A percentile compares a stretch with the other conserved stretches of the same genome.
Evolutionary conservation across 129 eudicot genomes (phyloP).

Genomic region (Gnaphalium uliginosum): DNA sequence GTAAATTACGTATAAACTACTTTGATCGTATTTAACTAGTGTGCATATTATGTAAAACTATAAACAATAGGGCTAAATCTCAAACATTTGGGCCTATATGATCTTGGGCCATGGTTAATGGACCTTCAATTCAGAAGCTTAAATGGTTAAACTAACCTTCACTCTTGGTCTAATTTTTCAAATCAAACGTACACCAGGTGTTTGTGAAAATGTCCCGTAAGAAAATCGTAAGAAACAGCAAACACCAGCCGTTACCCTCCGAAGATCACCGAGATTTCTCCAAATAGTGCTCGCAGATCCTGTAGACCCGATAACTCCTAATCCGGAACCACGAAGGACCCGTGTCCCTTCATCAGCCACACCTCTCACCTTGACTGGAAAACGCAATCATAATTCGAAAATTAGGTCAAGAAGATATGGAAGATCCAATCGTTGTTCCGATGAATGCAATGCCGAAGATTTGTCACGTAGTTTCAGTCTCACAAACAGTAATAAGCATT

Average conservation of each 20-base stretch:
- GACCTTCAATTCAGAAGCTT: neutral
- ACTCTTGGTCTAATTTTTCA: neutral
- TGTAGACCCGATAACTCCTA: slow-evolving; percentile 35
- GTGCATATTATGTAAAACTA: no score
- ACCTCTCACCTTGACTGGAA: slow-evolving; percentile 31
- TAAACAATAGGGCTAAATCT: neutral
- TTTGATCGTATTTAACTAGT: no score
- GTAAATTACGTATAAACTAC: no score
- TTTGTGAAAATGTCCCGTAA: slow-evolving; percentile 60
- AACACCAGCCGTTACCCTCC: slow-evolving; percentile 30
- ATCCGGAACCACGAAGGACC: slow-evolving; percentile 25
- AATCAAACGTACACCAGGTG: slow-evolving; percentile 30
- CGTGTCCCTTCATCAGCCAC: slow-evolving; percentile 25
- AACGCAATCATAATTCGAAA: slow-evolving; percentile 1
- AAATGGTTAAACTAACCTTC: neutral
- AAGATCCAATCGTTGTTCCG: slow-evolving; percentile 27
- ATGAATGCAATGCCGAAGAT: slow-evolving; percentile 12
- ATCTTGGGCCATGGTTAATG: neutral
- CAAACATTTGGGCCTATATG: neutral
- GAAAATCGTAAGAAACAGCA: slow-evolving; percentile 25
- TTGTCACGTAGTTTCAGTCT: slow-evolving; percentile 16
- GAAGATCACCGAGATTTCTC: slow-evolving; percentile 64
- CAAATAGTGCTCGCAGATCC: slow-evolving; percentile 19
- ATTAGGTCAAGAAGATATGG: slow-evolving; percentile 20
- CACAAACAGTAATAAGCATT: slow-evolving; percentile 19